These are phyloP conservation scores for Oemleria cerasiformis DNA, from an alignment of 306 rosid species.

Conservation along the genomic window DNA sequence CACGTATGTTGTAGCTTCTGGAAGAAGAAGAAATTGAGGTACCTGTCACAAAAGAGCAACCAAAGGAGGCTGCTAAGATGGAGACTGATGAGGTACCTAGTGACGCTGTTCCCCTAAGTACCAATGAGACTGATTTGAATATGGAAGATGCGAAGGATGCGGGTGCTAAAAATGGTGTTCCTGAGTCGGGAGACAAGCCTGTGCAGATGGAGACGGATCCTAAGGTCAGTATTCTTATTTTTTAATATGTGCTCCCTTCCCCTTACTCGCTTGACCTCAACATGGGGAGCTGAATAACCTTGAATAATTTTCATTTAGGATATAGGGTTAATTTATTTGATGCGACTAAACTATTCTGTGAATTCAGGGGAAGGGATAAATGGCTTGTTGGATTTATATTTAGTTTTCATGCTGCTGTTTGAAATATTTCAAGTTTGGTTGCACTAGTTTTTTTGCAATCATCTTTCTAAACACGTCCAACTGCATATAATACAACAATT, in stretches of 20 bases:
- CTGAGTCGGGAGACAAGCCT: constrained; percentile 74
- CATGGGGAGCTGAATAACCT: background rate
- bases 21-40: constrained; percentile 90
- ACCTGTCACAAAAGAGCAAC: constrained; percentile 57
- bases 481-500: background rate
- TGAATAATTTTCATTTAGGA: background rate
- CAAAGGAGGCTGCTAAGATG: constrained; percentile 58
- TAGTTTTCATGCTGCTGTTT: background rate
- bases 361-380: background rate
- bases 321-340: background rate
- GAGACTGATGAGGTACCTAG: constrained; percentile 69
- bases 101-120: constrained; percentile 45
- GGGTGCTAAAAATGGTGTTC: constrained; percentile 54
- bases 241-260: background rate
- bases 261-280: too few relatives aligned
- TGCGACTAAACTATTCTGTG: background rate
- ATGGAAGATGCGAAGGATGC: constrained; percentile 85
- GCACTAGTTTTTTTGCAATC: background rate
- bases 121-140: constrained; percentile 51
- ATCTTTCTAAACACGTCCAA: background rate
- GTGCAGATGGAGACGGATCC: constrained; percentile 77
- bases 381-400: background rate
- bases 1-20: constrained; percentile 48
- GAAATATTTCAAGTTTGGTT: background rate
- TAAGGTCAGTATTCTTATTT: constrained; percentile 44